Conservation (phyloP, 768 basidiomycete species). For the Scleroderma bovista region DNA sequence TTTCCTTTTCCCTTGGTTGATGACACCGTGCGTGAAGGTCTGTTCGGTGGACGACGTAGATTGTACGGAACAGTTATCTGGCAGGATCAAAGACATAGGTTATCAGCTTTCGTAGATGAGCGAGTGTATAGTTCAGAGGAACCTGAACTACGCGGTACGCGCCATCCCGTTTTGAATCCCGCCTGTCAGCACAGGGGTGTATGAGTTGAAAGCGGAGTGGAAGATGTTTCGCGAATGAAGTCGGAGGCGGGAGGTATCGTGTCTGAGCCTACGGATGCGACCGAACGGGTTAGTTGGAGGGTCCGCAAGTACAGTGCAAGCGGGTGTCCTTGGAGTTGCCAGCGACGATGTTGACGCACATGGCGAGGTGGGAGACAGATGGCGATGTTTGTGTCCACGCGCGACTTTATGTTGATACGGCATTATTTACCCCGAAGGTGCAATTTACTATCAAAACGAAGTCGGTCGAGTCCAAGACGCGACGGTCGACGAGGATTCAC, state of each 20-base stretch:
- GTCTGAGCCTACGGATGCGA: slow-evolving; percentile 40
- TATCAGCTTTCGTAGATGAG: slow-evolving; percentile 57
- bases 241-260: slow-evolving; percentile 36
- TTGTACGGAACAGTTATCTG: slow-evolving; percentile 13
- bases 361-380: slow-evolving; percentile 21
- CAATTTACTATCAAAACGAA: slow-evolving; percentile 46
- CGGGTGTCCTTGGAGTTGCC: slow-evolving; percentile 34
- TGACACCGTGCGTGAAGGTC: slow-evolving; percentile 11
- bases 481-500: neutral
- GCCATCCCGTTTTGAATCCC: slow-evolving; percentile 36
- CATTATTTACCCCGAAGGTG: slow-evolving; percentile 46
- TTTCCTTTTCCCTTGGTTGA: slow-evolving; percentile 17
- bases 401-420: neutral
- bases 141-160: slow-evolving; percentile 64
- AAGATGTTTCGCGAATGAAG: slow-evolving; percentile 55
- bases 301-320: slow-evolving; percentile 42
- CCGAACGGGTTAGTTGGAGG: slow-evolving; percentile 72
- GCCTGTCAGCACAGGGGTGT: slow-evolving; percentile 24
- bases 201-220: slow-evolving; percentile 62
- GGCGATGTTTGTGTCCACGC: slow-evolving; percentile 19
- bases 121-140: slow-evolving; percentile 64
- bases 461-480: slow-evolving; percentile 20
- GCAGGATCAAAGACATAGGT: slow-evolving; percentile 48
- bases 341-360: slow-evolving; percentile 22
- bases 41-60: slow-evolving; percentile 24